Evolutionary conservation across 345 rosid species (phyloP), one percentile per base, ranked within the genome.

Genomic region (Aquilaria yunnanensis): DNA sequence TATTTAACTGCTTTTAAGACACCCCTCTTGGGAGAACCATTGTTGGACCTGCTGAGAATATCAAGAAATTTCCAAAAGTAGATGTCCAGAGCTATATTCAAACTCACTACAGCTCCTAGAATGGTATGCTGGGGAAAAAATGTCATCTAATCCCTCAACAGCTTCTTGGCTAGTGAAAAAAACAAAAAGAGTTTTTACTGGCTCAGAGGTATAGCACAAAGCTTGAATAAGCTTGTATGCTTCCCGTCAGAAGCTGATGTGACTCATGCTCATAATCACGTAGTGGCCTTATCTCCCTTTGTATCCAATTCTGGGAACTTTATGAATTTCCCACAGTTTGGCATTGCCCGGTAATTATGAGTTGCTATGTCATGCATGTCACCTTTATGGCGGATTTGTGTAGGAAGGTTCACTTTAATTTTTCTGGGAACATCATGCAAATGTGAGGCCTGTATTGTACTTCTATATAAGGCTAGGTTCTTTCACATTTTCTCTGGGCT

Each of bases 161-260:
- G 89, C 97, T 60, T 51, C 94, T 32, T 97, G 91, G 63, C 78
- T 95, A 51, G 97, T 80, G 67, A 84, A 82, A 34, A 84, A 80
- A 14, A 91, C 84, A 49, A 93, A 96, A 48, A 85, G 93, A 14
- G 55, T 67, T 71, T 95, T 91, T 51, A 91, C 99, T 57, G 99
- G 99, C 43, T 95, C 99, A 48, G 99, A 95, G 99, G 97, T 94
- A 63, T 57, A 78, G 50, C 98, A 0, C 98, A 95, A 77, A 91
- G 92, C 72, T 62, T 59, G 30, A 59, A 68, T 59, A 91, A 95
- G 81, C 65, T 95, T 65, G 83, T 83, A 56, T 87, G 81, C 74
- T 91, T 87, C 53, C 97, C 89, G 73, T 89, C 97, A 48, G 99
- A 94, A 57, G 91, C 75, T 79, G 99, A 88, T 82, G 97, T 94